Percentiles rank a stretch among this genome's conserved stretches.
Conservation (phyloP, 345 rosid genomes). For the Hypericum perforatum region DNA sequence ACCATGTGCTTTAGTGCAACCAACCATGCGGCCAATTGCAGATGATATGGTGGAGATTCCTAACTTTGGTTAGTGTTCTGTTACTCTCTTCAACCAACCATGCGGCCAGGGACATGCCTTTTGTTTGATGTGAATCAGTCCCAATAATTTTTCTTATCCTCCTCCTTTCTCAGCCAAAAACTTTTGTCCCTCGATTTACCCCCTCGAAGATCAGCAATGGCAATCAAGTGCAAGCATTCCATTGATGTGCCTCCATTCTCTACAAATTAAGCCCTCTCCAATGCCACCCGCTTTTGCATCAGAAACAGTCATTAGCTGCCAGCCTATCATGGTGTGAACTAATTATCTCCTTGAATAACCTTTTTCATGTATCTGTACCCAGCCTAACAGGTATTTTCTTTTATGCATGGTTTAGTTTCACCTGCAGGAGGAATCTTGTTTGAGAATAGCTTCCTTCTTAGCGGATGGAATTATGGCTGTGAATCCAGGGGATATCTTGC, state of each 20-base stretch:
- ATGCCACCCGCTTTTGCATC: slow-evolving; percentile 72
- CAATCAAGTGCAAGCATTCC: slow-evolving; percentile 54
- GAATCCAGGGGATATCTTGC: slow-evolving; percentile 64
- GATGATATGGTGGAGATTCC: slow-evolving; percentile 49
- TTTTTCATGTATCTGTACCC: slow-evolving; percentile 1
- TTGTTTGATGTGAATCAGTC: slow-evolving; percentile 2
- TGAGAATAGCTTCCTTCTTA: slow-evolving; percentile 86
- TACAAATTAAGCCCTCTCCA: slow-evolving; percentile 91
- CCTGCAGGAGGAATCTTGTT: slow-evolving; percentile 95
- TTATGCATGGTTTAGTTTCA: slow-evolving; percentile 46
- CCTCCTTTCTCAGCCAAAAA: slow-evolving; percentile 45
- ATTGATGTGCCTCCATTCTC: slow-evolving; percentile 67
- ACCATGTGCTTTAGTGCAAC: slow-evolving; percentile 87
- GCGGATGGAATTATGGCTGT: slow-evolving; percentile 84
- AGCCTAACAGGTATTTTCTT: slow-evolving; percentile 8
- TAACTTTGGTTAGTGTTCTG: slow-evolving; percentile 39
- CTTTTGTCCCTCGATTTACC: slow-evolving; percentile 86
- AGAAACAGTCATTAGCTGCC: slow-evolving; percentile 74
- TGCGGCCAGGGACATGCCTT: background rate
- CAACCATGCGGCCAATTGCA: slow-evolving; percentile 51
- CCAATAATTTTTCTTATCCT: slow-evolving; percentile 1
- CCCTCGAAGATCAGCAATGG: slow-evolving; percentile 65
- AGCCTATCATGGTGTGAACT: slow-evolving; percentile 77
- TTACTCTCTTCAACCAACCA: slow-evolving; percentile 15
- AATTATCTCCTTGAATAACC: slow-evolving; percentile 3